Evolutionary conservation across 441 rosid species (phyloP), one percentile per base, ranked within the genome.

Genomic region (Adansonia grandidieri): DNA sequence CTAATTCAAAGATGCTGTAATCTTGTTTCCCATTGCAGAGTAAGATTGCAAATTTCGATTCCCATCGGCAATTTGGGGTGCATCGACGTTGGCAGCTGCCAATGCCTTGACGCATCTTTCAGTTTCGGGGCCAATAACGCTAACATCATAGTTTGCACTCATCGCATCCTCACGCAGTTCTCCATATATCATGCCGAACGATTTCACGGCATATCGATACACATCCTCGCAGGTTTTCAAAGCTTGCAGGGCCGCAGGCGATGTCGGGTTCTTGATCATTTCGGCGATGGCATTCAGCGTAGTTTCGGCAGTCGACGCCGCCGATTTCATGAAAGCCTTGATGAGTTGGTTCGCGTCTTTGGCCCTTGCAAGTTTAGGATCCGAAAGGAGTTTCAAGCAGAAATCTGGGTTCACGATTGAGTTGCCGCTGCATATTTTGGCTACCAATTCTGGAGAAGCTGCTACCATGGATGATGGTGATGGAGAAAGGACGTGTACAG

Each of bases 351-450:
- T 50, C 1, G 40, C 40, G 24, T 68, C 1, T 3, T 77, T 15
- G 0, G 79, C 73, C 0, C 67, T 48, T 3, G 15, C 1, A 0
- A 82, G n/a, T 42, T 19, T 5, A 3, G 82, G 74, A 15, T 75
- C 61, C 9, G 8, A 5, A 13, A 87, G 83, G 22, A 75, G 64
- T 17, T 72, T 19, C 1, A 78, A 11, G 67, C 88, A 87, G 40
- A 62, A 77, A 3, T 24, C 54, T 0, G 37, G 22, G 15, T 0
- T 44, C 4, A 14, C 1, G 68, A 64, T 32, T 17, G 68, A 4
- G 1, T 64, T 19, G 5, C 3, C 68, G 9, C 17, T 2, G 47
- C 68, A 64, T 64, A 37, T 20, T 64, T 37, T 64, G 68, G 0
- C 20, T 8, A 32, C 5, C 9, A 64, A 17, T 32, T 2, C 14